These are phyloP conservation scores for Emmonsiellopsis sp. DNA, from an alignment of 2,329 filamentous ascomycete genomes.

Conservation along the genomic window DNA sequence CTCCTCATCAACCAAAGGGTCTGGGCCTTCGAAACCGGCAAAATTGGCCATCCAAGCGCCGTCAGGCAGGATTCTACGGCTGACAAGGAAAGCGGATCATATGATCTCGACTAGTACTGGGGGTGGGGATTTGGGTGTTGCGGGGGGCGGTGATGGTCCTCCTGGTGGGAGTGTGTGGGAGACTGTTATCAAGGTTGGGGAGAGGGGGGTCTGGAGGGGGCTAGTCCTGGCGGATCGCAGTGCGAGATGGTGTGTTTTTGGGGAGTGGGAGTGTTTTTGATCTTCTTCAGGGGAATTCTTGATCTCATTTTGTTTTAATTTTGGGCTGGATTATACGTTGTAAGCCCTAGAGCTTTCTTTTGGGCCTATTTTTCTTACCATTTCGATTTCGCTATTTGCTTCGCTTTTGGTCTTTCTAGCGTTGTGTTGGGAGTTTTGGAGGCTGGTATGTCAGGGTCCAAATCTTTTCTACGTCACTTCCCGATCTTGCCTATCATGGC, in stretches of 20 bases:
- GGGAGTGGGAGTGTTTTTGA: conserved; percentile 55
- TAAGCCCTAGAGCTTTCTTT: background rate
- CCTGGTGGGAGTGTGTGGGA: conserved; percentile 54
- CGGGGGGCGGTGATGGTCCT: conserved; percentile 28
- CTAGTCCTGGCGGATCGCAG: conserved; percentile 56
- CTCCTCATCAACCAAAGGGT: conserved; percentile 33
- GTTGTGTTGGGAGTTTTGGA: too few relatives aligned
- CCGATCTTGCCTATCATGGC: too few relatives aligned
- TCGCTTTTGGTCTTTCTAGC: too few relatives aligned
- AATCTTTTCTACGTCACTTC: too few relatives aligned
- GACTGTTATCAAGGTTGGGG: conserved; percentile 58
- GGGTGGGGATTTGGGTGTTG: conserved; percentile 24
- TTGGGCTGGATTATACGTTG: background rate
- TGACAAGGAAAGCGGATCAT: conserved; percentile 40
- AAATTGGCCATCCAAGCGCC: conserved; percentile 94
- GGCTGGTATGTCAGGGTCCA: too few relatives aligned
- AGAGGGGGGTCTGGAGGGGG: conserved; percentile 54
- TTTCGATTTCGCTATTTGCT: too few relatives aligned
- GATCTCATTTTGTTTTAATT: background rate
- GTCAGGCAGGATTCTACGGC: conserved; percentile 82
- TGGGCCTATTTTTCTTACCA: background rate
- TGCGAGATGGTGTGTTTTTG: conserved; percentile 61
- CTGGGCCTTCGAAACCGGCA: conserved; percentile 62
- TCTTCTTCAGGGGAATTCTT: background rate
- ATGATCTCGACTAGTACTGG: conserved; percentile 27